Evolutionary conservation across 140 eudicot genomes (phyloP), one percentile per base, ranked within the genome.

Genomic region (Senecio squalidus): DNA sequence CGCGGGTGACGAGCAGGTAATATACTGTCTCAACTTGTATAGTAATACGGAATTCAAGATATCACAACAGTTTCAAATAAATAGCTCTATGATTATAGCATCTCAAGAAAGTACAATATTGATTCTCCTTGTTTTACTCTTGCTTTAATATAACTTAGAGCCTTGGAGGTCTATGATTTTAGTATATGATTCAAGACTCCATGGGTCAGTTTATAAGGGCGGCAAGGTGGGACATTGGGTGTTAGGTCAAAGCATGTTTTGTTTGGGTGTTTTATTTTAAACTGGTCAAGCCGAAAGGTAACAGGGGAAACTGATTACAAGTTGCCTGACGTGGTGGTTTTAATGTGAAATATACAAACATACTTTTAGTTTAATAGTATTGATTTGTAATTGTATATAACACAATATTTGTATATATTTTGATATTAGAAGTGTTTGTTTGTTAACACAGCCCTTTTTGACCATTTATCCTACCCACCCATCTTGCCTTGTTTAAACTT

Each of bases 1-100:
- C 71, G 98, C 98, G 71, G 98, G 98, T 53, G 70, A 77, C 24
- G 98, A 92, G 18, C 98, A 92, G 98, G 98, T 92, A 72, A 24
- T 20, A 24, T 20, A 20, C 63, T 10, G 31, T 31, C 45, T 27
- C 1, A 38, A 13, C 3, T 4, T 55, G 67, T 21, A 41, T 43
- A n/a, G 3, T 14, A 60, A n/a, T 38, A 20, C 60, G 16, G 20
- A 49, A 49, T 36, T 57, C 21, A 44, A 44, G 4, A 18, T 28
- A 28, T 13, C 16, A 27, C 41, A 66, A 54, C 16, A 39, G 34
- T 40, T 41, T 29, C 31, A 21, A 43, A 7, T 21, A n/a, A 43
- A 41, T 55, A 65, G 56, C 18, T 26, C 33, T 15, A 14, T 45
- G 56, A 10, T 45, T 45, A 34, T 55, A 30, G 26, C 55, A 26